Base-by-base conservation (phyloP, 495 filamentous ascomycete species). In the Astrothelium macrocarpum region DNA sequence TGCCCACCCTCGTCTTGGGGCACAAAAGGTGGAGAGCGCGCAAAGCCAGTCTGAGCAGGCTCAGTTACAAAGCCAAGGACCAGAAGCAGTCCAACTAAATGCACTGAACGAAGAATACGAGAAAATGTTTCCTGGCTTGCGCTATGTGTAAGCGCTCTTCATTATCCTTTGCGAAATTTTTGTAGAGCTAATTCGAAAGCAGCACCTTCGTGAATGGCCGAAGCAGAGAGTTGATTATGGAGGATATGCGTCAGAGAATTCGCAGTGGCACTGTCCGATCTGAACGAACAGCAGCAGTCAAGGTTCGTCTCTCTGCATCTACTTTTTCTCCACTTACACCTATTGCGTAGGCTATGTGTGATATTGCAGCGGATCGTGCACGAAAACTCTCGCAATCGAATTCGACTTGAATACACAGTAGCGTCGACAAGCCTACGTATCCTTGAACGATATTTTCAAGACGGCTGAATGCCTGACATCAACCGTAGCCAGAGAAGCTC, bases 171-270 rank as follows among this genome's bases (percentile, higher is more conserved):
- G 25, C 18, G 16, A 14, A 28, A 10, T 16, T n/a, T 29, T 4
- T 9, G 26, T 56, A 25, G 20, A 7, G 29, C 16, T 56, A 5
- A 56, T 56, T 29, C 49, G 25, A 56, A 61, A 39, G 59, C 65
- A 89, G 87, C 58, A 85, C 90, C 9, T 98, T 95, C 76, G 94
- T 97, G 61, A 91, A 96, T 76, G 91, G 91, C 23, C 81, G 91
- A 66, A 78, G 80, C 64, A 80, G 90, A 53, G 77, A 78, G 25
- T 80, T 82, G 63, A 87, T 98, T 45, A 89, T 97, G 87, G 80
- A 82, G 62, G 88, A 97, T 73, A 97, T 96, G 89, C 78, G 82
- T 60, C 71, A 78, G 65, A 80, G 94, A 63, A 96, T 96, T 73
- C 82, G 78, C 20, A 79, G 85, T 63, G 84, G 81, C 10, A 81